phyloP scores from a whole-genome alignment of 2,329 filamentous ascomycete species.

The Ploettnerulaceae sp. region DNA sequence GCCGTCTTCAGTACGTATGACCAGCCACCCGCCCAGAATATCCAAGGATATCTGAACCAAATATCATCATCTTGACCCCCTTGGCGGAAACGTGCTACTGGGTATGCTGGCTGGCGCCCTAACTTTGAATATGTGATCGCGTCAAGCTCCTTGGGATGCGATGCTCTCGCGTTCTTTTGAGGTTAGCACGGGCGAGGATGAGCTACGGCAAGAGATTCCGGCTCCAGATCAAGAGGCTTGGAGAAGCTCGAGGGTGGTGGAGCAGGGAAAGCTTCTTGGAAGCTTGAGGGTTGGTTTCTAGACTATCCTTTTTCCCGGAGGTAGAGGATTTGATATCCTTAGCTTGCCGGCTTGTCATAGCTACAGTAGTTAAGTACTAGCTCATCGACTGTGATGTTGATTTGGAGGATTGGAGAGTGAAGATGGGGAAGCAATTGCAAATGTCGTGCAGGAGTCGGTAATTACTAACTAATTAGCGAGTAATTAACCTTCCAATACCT shows the following conservation, averaged over 20 bases:
- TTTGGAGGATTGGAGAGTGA: background rate
- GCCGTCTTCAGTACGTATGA: background rate
- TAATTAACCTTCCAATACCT: no score
- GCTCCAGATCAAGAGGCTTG: background rate
- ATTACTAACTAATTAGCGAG: background rate
- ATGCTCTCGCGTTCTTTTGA: background rate
- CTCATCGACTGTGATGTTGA: background rate
- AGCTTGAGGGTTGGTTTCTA: no score
- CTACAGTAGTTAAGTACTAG: background rate
- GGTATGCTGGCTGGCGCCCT: no score
- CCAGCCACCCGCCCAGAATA: conserved; percentile 4
- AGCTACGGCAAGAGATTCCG: no score
- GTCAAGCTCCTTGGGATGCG: background rate
- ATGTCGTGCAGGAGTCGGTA: background rate
- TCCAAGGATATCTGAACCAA: background rate
- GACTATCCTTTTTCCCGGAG: background rate
- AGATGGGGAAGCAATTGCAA: background rate
- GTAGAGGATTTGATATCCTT: conserved; percentile 1
- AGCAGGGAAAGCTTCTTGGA: conserved; percentile 6
- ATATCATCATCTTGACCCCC: background rate
- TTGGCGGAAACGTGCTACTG: conserved; percentile 9
- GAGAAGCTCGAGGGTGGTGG: background rate
- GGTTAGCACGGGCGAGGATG: background rate
- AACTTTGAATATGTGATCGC: background rate
- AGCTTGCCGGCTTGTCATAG: conserved; percentile 4